Evolutionary conservation across 2,329 filamentous ascomycete species (phyloP), one percentile per base, ranked within the genome.

Genomic region (Neoscytalidium dimidiatum): DNA sequence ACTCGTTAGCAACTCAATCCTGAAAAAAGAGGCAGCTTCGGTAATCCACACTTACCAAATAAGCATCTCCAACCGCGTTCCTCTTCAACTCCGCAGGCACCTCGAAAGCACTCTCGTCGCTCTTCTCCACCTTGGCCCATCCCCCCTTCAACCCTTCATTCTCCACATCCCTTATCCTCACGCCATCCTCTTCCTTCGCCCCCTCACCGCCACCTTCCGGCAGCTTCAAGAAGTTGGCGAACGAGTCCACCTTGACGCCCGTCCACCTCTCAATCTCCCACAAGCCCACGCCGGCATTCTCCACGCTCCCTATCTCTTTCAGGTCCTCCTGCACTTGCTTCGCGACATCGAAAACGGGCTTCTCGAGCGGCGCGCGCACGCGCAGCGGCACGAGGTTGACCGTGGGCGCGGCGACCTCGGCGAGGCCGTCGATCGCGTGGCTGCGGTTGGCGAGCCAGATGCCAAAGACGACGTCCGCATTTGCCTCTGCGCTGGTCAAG

Each of bases 381-480:
- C 83, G 82, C 0, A 97, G 77, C 0, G 93, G 92, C 1, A 96
- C 83, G 3, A 97, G 82, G 69, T 91, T 94, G 21, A 97, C 82
- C 0, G 92, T 95, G 0, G 94, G 93, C 33, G 87, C 88, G 0
- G 84, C 69, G 2, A 85, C 78, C 0, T 80, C 73, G 2, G 85
- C 79, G 1, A 87, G 73, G 3, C 83, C 79, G 3, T 83, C 78
- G 8, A 83, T 76, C 23, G 81, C 79, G 11, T 85, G 80, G 0
- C 84, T 83, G 60, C 92, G 86, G 74, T 96, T 96, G 46, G 92
- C 91, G 8, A 96, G 85, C 75, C 97, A 97, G 23, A 97, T 77
- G 1, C 93, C 94, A 58, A 97, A 83, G 0, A 92, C 78, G 1
- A 91, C 76, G 43, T 86, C 80, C 5, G 71, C 41, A 5, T 62